Conservation (phyloP, 441 rosid genomes). For the Croton laevigatus region DNA sequence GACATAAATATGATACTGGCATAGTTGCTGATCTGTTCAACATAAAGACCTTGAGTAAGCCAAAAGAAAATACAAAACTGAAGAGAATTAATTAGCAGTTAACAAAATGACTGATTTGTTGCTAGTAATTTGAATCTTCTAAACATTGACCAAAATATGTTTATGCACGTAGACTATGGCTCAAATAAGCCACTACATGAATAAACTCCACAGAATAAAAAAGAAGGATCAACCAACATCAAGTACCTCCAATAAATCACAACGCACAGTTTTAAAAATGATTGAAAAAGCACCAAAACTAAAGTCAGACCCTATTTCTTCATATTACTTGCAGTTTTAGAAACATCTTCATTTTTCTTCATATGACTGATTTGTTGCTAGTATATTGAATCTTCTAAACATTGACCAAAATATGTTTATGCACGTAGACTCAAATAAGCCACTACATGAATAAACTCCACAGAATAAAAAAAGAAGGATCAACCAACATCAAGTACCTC, state of each 20-base stretch:
- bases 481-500: not conserved
- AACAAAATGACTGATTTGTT: not conserved
- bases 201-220: not conserved
- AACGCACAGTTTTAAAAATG: not conserved
- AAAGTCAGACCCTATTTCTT: not conserved
- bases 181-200: not conserved
- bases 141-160: constrained; percentile 8
- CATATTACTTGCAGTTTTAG: not conserved
- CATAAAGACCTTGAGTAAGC: constrained; percentile 20
- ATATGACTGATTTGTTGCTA: not conserved
- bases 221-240: not conserved
- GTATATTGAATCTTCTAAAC: constrained; percentile 5
- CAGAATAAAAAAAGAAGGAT: not conserved
- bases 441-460: not conserved
- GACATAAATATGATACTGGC: constrained; percentile 89
- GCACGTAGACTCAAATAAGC: not conserved
- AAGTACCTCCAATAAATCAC: not conserved
- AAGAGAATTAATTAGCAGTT: not conserved
- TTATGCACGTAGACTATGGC: not conserved
- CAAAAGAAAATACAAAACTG: not conserved
- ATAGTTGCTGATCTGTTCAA: constrained; percentile 83
- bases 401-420: not conserved
- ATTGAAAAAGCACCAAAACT: not conserved
- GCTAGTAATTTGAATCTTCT: not conserved
- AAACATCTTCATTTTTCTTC: too few species aligned